Conservation (phyloP, 2,329 filamentous ascomycete genomes). For the Sporothrix phasma region DNA sequence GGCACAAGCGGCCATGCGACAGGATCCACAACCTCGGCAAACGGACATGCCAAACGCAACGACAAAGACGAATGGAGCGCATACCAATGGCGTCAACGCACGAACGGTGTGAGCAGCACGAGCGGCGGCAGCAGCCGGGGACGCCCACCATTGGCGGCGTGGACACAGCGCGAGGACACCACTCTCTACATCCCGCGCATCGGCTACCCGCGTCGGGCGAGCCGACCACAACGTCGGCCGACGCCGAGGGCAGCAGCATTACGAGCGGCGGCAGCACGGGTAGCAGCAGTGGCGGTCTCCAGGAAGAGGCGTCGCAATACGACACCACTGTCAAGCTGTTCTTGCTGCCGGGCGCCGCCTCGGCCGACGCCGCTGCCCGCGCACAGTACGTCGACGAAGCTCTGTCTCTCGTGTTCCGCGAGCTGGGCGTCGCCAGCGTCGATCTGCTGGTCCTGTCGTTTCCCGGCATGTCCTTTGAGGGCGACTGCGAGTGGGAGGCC, state of each 20-base stretch:
- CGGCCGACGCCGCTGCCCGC: constrained; percentile 47
- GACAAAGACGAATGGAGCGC: constrained; percentile 10
- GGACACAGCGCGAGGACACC: constrained; percentile 56
- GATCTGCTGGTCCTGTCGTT: constrained; percentile 90
- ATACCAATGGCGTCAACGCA: background rate
- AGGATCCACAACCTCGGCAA: background rate
- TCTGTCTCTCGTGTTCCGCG: constrained; percentile 66
- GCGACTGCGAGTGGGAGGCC: constrained; percentile 74
- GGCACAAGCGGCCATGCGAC: constrained; percentile 8
- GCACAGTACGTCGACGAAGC: constrained; percentile 66
- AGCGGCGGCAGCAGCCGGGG: constrained; percentile 16
- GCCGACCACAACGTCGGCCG: background rate
- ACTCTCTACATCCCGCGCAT: constrained; percentile 69
- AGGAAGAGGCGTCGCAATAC: constrained; percentile 76
- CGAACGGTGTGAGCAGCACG: background rate
- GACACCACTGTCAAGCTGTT: constrained; percentile 95
- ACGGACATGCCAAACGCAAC: constrained; percentile 19
- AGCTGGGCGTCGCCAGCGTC: constrained; percentile 64
- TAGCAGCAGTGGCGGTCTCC: constrained; percentile 33
- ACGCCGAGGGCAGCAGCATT: constrained; percentile 2
- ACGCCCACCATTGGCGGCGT: constrained; percentile 35
- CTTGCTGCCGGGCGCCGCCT: constrained; percentile 65
- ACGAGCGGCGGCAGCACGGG: constrained; percentile 1
- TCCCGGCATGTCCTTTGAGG: constrained; percentile 86
- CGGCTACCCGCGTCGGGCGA: constrained; percentile 45